These are phyloP conservation scores for Pezicula neosporulosa DNA, from an alignment of 2,329 filamentous ascomycete species.

Conservation along the genomic window DNA sequence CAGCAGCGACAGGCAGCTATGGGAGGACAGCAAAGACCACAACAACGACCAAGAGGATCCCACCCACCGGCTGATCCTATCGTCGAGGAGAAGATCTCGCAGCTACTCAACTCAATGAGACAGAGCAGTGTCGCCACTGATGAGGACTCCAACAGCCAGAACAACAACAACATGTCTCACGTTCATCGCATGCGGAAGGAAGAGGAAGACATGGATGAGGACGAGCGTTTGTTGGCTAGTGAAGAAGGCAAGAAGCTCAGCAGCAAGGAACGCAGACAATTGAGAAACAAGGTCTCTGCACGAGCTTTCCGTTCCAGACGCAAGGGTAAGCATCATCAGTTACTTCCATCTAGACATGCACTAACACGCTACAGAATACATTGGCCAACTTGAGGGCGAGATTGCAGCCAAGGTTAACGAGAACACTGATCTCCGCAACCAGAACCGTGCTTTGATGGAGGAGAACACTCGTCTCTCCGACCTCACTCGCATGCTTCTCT, in stretches of 20 bases:
- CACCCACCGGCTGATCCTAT: constrained; percentile 56
- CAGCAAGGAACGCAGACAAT: constrained; percentile 92
- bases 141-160: constrained; percentile 40
- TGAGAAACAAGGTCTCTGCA: constrained; percentile 98
- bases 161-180: constrained; percentile 50
- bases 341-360: constrained; percentile 9
- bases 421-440: constrained; percentile 71
- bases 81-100: constrained; percentile 90
- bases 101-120: constrained; percentile 89
- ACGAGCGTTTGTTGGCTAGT: constrained; percentile 88
- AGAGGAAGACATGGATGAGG: constrained; percentile 98
- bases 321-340: constrained; percentile 68
- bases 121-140: constrained; percentile 56
- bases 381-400: constrained; percentile 87
- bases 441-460: constrained; percentile 78
- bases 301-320: constrained; percentile 95
- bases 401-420: constrained; percentile 82
- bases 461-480: constrained; percentile 81
- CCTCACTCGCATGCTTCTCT: constrained; percentile 76
- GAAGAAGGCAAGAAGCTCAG: constrained; percentile 99
- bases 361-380: constrained; percentile 81
- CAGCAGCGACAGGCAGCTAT: constrained; percentile 45
- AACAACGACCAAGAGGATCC: constrained; percentile 33
- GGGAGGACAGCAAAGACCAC: constrained; percentile 41
- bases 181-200: constrained; percentile 81